These are phyloP conservation scores for Lentinus tigrinus DNA, from an alignment of 768 basidiomycete genomes.

Conservation along the genomic window DNA sequence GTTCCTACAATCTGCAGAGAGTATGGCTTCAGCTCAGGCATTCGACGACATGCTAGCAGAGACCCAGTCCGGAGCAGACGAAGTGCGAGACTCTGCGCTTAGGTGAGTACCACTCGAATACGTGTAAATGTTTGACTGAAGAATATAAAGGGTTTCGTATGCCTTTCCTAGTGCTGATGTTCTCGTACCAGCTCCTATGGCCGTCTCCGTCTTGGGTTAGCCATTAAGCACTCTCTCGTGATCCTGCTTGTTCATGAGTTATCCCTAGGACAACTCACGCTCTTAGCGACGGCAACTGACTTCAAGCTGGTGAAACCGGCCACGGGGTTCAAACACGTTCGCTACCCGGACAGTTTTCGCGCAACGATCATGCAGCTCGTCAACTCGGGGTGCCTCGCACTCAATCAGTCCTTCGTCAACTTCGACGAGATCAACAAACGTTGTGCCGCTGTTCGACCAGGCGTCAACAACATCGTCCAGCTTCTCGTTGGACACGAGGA, in stretches of 20 bases:
- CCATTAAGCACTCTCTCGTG: neutral
- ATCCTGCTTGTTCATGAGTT: neutral
- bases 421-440: slow-evolving; percentile 7
- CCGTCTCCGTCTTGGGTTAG: neutral
- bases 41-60: neutral
- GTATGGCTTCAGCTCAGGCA: neutral
- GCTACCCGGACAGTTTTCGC: slow-evolving; percentile 5
- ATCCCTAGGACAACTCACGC: neutral
- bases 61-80: neutral
- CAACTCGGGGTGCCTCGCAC: neutral
- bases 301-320: neutral
- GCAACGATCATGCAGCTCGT: slow-evolving; percentile 5
- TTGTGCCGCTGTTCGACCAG: neutral
- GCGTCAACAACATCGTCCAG: slow-evolving; percentile 3
- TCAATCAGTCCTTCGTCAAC: slow-evolving; percentile 2
- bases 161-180: neutral
- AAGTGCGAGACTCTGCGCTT: neutral
- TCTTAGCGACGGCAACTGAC: neutral
- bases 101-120: neutral
- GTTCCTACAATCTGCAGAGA: no score
- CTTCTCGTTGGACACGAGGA: neutral
- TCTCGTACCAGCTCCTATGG: slow-evolving; percentile 3
- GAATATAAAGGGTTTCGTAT: neutral
- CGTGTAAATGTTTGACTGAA: neutral
- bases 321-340: neutral